Evolutionary conservation across 306 rosid species (phyloP).

Genomic region (Glycine tomentella): DNA sequence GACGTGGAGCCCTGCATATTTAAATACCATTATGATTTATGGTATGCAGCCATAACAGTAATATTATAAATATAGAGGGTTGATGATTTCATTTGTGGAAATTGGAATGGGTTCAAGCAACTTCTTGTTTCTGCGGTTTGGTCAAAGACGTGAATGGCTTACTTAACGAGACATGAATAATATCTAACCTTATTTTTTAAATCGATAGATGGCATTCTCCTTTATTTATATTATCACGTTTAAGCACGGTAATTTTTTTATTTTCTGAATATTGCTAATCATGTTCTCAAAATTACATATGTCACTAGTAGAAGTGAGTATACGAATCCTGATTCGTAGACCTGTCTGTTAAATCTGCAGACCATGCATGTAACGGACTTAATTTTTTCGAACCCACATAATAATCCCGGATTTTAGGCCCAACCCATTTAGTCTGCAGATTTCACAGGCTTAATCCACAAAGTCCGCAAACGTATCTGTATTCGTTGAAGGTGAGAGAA

Average conservation of each 20-base stretch:
- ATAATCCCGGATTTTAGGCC: too few relatives aligned
- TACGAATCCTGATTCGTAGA: too few relatives aligned
- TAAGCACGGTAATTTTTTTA: neutral
- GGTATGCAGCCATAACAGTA: neutral
- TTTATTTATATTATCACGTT: neutral
- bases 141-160: slow-evolving; percentile 5
- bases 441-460: too few relatives aligned
- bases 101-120: slow-evolving; percentile 21
- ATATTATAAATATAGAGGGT: neutral
- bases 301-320: neutral
- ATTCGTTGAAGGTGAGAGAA: too few relatives aligned
- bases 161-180: too few relatives aligned
- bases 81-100: neutral
- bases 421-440: too few relatives aligned
- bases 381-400: too few relatives aligned
- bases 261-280: neutral
- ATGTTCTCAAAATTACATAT: neutral
- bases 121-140: neutral
- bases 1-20: neutral
- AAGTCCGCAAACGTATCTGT: too few relatives aligned
- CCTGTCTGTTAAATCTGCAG: too few relatives aligned
- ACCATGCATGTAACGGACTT: too few relatives aligned
- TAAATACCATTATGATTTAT: slow-evolving; percentile 1
- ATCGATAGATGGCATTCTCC: neutral
- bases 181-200: slow-evolving; percentile 18